Percentiles rank a stretch among this genome's conserved stretches.
Evolutionary conservation across 2,329 filamentous ascomycete species (phyloP).

Genomic region (Chaetomium sp.): DNA sequence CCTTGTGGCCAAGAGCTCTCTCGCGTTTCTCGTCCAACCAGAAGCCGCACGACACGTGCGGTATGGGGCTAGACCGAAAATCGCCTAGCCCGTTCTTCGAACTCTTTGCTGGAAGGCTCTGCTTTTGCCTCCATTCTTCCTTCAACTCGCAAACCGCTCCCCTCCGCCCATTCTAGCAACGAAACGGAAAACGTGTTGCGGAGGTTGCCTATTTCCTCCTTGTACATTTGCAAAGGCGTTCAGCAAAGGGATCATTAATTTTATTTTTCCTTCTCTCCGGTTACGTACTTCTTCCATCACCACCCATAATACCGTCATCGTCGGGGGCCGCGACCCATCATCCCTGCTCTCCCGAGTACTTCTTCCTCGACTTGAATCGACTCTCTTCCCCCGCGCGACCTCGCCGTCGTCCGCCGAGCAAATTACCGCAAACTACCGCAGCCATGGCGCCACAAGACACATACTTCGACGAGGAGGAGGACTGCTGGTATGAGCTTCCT

Average conservation of each 20-base stretch:
- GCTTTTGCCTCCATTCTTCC: slow-evolving; percentile 16
- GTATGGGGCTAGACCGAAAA: slow-evolving; percentile 10
- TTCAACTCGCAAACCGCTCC: slow-evolving; percentile 13
- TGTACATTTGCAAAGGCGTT: slow-evolving; percentile 20
- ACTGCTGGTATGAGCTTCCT: slow-evolving; percentile 51
- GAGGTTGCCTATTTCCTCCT: slow-evolving; percentile 10
- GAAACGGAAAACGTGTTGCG: slow-evolving; percentile 1
- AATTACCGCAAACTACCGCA: neutral
- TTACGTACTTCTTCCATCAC: neutral
- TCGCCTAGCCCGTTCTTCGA: slow-evolving; percentile 10
- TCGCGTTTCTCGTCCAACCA: slow-evolving; percentile 5
- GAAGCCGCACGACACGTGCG: slow-evolving; percentile 21
- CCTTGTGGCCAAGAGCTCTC: neutral
- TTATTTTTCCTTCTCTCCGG: slow-evolving; percentile 8
- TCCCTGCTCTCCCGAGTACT: neutral
- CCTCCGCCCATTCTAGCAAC: slow-evolving; percentile 6
- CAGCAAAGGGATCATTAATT: slow-evolving; percentile 11
- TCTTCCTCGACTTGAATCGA: neutral
- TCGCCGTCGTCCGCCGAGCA: slow-evolving; percentile 9
- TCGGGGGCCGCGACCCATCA: neutral
- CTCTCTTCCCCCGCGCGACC: neutral
- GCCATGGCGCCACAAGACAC: slow-evolving; percentile 62
- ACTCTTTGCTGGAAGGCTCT: slow-evolving; percentile 25
- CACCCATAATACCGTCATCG: slow-evolving; percentile 9
- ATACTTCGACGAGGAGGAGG: slow-evolving; percentile 66